These are phyloP conservation scores for Xylariaceae sp. DNA, from an alignment of 2,329 filamentous ascomycete genomes.

Conservation along the genomic window DNA sequence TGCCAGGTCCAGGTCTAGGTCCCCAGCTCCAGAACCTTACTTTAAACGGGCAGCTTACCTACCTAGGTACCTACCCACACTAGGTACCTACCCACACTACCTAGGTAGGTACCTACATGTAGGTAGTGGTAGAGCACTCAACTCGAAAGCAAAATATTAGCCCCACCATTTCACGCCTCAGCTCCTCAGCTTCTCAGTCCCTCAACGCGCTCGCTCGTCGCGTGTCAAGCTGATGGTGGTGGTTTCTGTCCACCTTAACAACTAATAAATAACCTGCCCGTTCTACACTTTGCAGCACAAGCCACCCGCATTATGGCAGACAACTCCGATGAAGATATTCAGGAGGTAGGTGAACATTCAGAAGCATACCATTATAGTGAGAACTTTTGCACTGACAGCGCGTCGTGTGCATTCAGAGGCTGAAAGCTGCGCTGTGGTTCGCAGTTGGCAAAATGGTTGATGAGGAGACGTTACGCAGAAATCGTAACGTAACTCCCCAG, in stretches of 20 bases:
- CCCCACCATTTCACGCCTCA: conserved; percentile 1
- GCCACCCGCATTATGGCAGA: conserved; percentile 39
- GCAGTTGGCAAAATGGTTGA: conserved; percentile 88
- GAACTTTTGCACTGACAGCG: conserved; percentile 4
- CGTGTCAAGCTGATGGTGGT: background rate
- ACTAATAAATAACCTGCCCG: background rate
- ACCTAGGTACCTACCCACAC: too few species aligned
- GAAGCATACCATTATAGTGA: background rate
- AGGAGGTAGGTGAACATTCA: conserved; percentile 34
- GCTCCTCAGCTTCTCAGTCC: too few species aligned
- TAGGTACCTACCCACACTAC: too few species aligned
- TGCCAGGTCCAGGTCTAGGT: background rate
- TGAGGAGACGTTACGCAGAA: conserved; percentile 74
- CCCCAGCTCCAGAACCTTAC: too few species aligned
- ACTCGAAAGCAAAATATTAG: background rate
- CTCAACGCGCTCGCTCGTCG: too few species aligned
- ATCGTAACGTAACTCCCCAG: conserved; percentile 87
- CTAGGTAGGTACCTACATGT: background rate
- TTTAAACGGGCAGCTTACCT: background rate
- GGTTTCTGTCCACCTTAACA: too few species aligned
- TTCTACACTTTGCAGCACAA: background rate
- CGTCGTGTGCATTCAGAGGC: conserved; percentile 58
- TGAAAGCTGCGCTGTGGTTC: conserved; percentile 87
- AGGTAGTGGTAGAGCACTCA: too few species aligned
- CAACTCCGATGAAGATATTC: conserved; percentile 41